Conservation (phyloP, 2,329 filamentous ascomycete genomes). For the Cadophora luteo-olivacea region DNA sequence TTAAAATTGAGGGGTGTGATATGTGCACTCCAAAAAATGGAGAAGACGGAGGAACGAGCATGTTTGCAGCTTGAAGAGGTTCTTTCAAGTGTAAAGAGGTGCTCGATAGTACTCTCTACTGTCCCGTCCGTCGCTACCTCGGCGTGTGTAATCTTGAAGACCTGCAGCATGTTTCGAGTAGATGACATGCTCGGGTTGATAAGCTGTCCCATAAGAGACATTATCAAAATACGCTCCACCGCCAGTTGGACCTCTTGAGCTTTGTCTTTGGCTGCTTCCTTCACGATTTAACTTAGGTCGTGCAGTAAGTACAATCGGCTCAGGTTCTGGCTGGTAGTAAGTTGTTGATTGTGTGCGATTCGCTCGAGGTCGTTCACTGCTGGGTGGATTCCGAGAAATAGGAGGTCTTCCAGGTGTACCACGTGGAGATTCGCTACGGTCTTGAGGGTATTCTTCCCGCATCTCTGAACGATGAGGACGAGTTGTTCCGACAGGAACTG, state of each 20-base stretch:
- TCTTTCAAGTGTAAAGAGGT: constrained; percentile 13
- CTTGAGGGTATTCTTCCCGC: constrained; percentile 21
- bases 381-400: constrained; percentile 22
- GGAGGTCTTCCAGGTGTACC: constrained; percentile 25
- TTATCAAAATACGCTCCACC: constrained; percentile 23
- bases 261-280: constrained; percentile 21
- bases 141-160: constrained; percentile 19
- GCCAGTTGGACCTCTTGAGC: constrained; percentile 2
- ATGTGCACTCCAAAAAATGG: constrained; percentile 4
- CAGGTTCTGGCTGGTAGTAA: constrained; percentile 19
- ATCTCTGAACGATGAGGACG: constrained; percentile 26
- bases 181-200: constrained; percentile 25
- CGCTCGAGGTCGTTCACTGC: constrained; percentile 21
- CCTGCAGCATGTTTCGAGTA: constrained; percentile 17
- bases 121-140: constrained; percentile 20
- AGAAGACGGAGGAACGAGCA: background rate
- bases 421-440: constrained; percentile 25
- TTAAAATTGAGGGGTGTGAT: constrained; percentile 6
- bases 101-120: constrained; percentile 16
- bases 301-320: constrained; percentile 21
- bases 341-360: constrained; percentile 8
- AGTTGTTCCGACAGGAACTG: constrained; percentile 27
- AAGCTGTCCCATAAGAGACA: constrained; percentile 28
- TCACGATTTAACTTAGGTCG: constrained; percentile 23
- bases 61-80: background rate